Base-by-base conservation (phyloP, 768 basidiomycete species). In the Pleurotus tuber-regium region DNA sequence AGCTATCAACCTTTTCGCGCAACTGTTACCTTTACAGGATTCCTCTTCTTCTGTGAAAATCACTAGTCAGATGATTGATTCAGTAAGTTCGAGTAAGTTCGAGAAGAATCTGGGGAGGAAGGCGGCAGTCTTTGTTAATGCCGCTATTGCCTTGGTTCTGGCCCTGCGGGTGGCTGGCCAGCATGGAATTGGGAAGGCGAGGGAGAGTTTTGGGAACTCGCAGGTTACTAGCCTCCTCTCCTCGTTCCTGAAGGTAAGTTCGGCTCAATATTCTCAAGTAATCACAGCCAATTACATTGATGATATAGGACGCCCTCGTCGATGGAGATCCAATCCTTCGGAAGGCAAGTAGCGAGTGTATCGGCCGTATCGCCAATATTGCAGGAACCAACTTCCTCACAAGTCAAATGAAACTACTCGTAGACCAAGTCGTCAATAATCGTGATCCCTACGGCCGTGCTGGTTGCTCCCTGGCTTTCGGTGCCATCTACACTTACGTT, bases 341-440 rank as follows among this genome's bases (percentile, higher is more conserved):
- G 1, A 79, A 79, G 14, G 84, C 87, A 0, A 84, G 87, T 30
- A 94, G 93, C 56, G 93, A 97, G 66, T 84, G 89, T 0, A 83
- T 98, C 54, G 97, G 96, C 12, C 84, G 91, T 12, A 70, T 98
- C 6, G 87, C 91, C 6, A 88, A 83, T 59, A 70, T 96, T 26
- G 88, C 89, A 1, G 92, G 87, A 4, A 91, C 86, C 5, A 79
- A 77, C 35, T 96, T 94, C 73, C 74, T 98, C 43, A 89, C 90
- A 0, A 79, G 77, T 39, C 89, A 95, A 66, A 87, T 92, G 55
- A 97, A 97, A 66, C 83, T 83, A 55, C 75, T 98, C 3, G 93
- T 98, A 7, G 89, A 97, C 59, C 88, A 93, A 60, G 89, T 98
- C 19, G 92, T 98, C 51, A 92, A 78, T 67, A 97, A 98, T 65